Conservation (phyloP, 345 rosid genomes). For the Salix purpurea region DNA sequence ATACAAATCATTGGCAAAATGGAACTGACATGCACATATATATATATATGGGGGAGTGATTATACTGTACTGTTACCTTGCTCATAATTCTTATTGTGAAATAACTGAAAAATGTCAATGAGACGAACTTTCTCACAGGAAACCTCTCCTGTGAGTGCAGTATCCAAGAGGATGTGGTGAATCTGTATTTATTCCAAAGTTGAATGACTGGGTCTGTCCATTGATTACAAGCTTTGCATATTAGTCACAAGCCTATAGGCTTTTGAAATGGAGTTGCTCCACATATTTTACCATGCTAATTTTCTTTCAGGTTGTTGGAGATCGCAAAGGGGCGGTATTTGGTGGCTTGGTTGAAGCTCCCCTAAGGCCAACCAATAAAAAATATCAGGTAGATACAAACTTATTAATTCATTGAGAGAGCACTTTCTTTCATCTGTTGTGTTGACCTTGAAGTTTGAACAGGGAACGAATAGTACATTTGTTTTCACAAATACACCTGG, state of each 20-base stretch:
- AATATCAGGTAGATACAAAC: conserved; percentile 62
- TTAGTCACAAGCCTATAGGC: neutral
- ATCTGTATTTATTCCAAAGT: neutral
- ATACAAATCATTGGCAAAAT: neutral
- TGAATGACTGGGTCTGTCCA: neutral
- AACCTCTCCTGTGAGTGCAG: neutral
- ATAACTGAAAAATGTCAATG: neutral
- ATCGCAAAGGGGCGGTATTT: conserved; percentile 81
- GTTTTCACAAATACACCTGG: conserved; percentile 81
- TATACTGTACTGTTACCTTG: neutral
- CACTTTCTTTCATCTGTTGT: neutral
- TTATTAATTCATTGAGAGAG: neutral
- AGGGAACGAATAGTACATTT: conserved; percentile 89
- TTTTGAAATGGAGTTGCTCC: neutral
- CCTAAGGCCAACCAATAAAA: conserved; percentile 66
- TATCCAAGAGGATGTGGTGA: neutral
- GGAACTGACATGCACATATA: neutral
- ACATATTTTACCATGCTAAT: neutral
- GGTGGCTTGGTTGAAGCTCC: conserved; percentile 98
- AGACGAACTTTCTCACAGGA: neutral
- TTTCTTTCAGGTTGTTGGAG: conserved; percentile 74
- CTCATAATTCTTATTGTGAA: neutral
- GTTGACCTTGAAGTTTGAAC: conserved; percentile 25
- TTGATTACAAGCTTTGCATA: neutral
- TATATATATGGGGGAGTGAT: neutral